Percentiles rank a stretch among this genome's conserved stretches.
Evolutionary conservation across 2,329 filamentous ascomycete genomes (phyloP).

Genomic region (Fonsecaea nubica): DNA sequence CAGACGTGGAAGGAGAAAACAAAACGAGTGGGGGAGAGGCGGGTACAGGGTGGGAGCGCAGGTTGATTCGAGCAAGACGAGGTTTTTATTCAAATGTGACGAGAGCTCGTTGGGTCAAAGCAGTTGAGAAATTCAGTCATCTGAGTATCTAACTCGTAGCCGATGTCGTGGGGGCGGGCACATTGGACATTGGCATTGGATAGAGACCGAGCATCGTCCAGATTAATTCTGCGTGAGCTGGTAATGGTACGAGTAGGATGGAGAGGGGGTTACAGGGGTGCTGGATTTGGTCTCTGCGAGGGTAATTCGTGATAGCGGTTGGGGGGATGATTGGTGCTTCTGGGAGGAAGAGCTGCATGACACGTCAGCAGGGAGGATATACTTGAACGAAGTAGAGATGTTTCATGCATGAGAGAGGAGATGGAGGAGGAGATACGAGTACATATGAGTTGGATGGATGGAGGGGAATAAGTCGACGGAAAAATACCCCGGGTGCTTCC

Average conservation of each 20-base stretch:
- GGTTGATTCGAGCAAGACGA: background rate
- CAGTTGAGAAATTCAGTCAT: background rate
- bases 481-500: background rate
- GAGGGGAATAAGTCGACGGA: background rate
- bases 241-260: background rate
- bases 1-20: background rate
- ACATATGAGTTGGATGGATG: too few species aligned
- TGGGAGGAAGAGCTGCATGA: background rate
- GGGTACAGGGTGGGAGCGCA: background rate
- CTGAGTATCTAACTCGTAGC: background rate
- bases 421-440: background rate
- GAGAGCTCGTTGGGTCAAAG: background rate
- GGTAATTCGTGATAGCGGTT: background rate
- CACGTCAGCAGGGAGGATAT: background rate
- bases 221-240: background rate
- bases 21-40: background rate
- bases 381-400: background rate
- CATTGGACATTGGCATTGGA: background rate
- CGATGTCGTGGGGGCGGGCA: background rate
- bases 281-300: too few species aligned
- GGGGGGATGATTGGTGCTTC: background rate
- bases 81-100: background rate
- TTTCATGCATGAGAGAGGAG: background rate
- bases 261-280: too few species aligned
- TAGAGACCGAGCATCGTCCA: background rate